Conservation (phyloP, 106 monocot species). For the Dendrobium nobile region DNA sequence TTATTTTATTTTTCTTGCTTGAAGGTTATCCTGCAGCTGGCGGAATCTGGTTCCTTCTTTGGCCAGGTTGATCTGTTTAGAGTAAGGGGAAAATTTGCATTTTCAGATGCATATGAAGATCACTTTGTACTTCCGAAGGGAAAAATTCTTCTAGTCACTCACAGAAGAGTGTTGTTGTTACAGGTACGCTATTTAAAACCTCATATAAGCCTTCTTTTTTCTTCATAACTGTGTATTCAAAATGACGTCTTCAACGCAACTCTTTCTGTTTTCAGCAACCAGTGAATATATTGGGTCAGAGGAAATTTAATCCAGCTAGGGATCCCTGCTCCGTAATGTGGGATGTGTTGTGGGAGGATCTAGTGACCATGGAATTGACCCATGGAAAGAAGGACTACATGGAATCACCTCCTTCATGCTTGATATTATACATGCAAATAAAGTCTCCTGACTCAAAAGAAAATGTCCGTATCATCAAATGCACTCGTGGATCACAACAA, state of each 20-base stretch:
- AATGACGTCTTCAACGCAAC: neutral
- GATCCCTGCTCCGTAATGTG: conserved; percentile 88
- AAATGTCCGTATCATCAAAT: conserved; percentile 58
- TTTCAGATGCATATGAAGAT: conserved; percentile 96
- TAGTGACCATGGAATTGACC: conserved; percentile 73
- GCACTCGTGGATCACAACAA: conserved; percentile 45
- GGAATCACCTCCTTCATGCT: conserved; percentile 56
- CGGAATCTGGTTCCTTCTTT: conserved; percentile 89
- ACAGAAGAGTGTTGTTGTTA: conserved; percentile 68
- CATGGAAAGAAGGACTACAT: conserved; percentile 62
- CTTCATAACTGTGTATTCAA: neutral
- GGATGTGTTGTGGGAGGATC: conserved; percentile 78
- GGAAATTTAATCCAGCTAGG: conserved; percentile 83
- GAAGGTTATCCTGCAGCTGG: conserved; percentile 87
- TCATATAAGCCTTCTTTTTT: neutral
- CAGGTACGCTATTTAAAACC: conserved; percentile 46
- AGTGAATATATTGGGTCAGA: conserved; percentile 52
- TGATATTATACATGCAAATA: conserved; percentile 62
- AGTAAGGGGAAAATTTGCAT: conserved; percentile 93
- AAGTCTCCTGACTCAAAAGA: conserved; percentile 54
- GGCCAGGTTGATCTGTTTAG: conserved; percentile 98
- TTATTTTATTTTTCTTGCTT: conserved; percentile 6
- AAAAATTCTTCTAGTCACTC: conserved; percentile 74
- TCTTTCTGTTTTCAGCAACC: conserved; percentile 60
- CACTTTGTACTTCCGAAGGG: conserved; percentile 90